A percentile compares a stretch with the other conserved stretches of the same genome.
Conservation (phyloP, 108 stramenopile species). For the Nitzschia putrida region DNA sequence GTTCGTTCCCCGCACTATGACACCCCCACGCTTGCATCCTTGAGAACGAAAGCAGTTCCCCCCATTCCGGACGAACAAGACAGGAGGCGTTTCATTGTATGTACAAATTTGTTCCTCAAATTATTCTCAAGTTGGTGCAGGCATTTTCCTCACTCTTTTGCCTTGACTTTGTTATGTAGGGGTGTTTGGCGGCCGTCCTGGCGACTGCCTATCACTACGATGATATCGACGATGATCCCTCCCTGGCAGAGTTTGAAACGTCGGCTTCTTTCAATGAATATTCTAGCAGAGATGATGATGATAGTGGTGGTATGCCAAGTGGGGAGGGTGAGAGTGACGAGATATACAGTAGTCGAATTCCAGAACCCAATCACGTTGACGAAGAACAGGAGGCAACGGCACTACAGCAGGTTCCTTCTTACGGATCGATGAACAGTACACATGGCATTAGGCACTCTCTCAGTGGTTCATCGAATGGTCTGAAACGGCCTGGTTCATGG, state of each 20-base stretch:
- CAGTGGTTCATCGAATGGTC: too few relatives aligned
- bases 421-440: too few relatives aligned
- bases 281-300: constrained; percentile 24
- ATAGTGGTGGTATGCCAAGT: neutral
- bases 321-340: too few relatives aligned
- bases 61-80: constrained; percentile 61
- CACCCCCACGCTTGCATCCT: constrained; percentile 14
- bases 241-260: constrained; percentile 20
- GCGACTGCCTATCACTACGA: constrained; percentile 71
- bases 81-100: constrained; percentile 54
- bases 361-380: neutral
- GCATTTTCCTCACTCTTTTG: constrained; percentile 14
- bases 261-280: constrained; percentile 27
- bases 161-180: constrained; percentile 20
- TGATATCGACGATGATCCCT: constrained; percentile 8
- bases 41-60: constrained; percentile 35
- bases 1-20: neutral
- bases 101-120: neutral
- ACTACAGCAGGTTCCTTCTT: constrained; percentile 9
- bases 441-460: too few relatives aligned
- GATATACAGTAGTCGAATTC: neutral
- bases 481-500: too few relatives aligned
- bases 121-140: neutral
- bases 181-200: constrained; percentile 77
- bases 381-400: constrained; percentile 18